phyloP scores from a whole-genome alignment of 2,329 filamentous ascomycete genomes.

The Colletotrichum sublineola region DNA sequence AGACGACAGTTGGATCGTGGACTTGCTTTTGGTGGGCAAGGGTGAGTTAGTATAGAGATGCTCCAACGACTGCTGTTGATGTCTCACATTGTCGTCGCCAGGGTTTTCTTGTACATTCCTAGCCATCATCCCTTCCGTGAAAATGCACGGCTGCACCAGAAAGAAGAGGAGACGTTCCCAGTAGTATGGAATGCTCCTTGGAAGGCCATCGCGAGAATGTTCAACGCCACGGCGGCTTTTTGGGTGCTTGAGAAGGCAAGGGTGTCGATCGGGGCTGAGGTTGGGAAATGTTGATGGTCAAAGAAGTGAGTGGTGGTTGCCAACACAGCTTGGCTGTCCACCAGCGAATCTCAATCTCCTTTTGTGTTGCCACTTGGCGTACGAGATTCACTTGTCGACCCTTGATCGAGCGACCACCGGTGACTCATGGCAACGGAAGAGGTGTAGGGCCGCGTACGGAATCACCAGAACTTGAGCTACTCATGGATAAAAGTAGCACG shows the following conservation, averaged over 20 bases:
- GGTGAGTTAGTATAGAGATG: neutral
- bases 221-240: conserved; percentile 20
- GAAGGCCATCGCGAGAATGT: neutral
- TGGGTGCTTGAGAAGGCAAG: neutral
- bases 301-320: neutral
- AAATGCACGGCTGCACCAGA: neutral
- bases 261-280: neutral
- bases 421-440: too few species aligned
- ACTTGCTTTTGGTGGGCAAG: neutral
- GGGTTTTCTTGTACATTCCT: neutral
- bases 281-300: neutral
- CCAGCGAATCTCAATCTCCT: neutral
- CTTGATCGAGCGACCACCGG: neutral
- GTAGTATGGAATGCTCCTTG: neutral
- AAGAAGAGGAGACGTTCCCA: neutral
- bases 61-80: too few species aligned
- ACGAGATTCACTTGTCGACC: neutral
- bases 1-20: neutral
- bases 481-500: neutral
- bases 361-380: neutral
- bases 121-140: too few species aligned
- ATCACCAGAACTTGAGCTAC: neutral
- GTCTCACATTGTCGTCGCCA: neutral
- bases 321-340: neutral
- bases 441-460: neutral